Percentiles rank a stretch among this genome's conserved stretches.
phyloP scores from a whole-genome alignment of 192 early-diverging fungal species.

The Dimargaris cristalligena region DNA sequence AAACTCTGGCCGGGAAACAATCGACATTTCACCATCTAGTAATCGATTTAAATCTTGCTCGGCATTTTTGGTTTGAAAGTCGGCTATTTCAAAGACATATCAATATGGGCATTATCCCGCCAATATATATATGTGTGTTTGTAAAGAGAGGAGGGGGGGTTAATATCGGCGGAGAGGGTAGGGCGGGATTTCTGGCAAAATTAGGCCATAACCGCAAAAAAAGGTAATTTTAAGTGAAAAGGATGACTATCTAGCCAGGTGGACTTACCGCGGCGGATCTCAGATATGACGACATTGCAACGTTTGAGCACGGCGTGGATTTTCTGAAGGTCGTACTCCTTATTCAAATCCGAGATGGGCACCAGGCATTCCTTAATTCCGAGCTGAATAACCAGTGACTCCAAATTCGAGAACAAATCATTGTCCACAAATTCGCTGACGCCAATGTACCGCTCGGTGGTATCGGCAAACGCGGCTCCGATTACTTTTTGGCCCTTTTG shows the following conservation, averaged over 20 bases:
- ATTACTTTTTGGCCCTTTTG: conserved; percentile 27
- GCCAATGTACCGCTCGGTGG: conserved; percentile 59
- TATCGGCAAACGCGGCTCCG: conserved; percentile 83
- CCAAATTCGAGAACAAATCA: conserved; percentile 83
- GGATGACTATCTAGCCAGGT: too few relatives aligned
- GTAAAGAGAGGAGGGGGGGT: too few relatives aligned
- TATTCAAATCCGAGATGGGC: conserved; percentile 28
- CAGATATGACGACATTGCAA: conserved; percentile 63
- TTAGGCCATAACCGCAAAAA: too few relatives aligned
- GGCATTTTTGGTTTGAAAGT: conserved; percentile 59
- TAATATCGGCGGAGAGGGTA: too few relatives aligned
- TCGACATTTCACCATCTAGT: conserved; percentile 42
- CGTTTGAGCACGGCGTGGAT: conserved; percentile 50
- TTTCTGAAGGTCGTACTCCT: conserved; percentile 52
- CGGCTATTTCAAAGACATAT: too few relatives aligned
- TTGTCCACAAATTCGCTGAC: conserved; percentile 86
- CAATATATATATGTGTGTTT: too few relatives aligned
- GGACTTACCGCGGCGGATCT: conserved; percentile 19
- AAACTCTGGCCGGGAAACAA: conserved; percentile 45
- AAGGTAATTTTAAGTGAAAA: too few relatives aligned
- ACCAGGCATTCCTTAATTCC: conserved; percentile 85
- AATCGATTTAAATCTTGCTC: conserved; percentile 78
- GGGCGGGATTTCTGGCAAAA: too few relatives aligned
- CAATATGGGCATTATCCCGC: too few relatives aligned
- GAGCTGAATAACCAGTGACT: conserved; percentile 84